phyloP scores from a whole-genome alignment of 371 early-diverging fungal species.

The Mucor mucedo region DNA sequence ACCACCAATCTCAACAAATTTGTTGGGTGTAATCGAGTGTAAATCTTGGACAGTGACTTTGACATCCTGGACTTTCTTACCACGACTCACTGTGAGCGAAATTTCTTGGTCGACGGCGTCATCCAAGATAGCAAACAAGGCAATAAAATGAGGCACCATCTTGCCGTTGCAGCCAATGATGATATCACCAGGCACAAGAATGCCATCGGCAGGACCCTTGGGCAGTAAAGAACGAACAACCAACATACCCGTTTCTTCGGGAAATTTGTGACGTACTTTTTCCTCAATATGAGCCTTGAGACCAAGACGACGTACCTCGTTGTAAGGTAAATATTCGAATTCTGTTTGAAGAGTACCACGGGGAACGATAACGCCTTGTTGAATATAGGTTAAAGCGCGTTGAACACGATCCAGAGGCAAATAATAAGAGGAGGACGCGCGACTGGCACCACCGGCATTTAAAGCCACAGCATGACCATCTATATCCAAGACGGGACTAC shows the following conservation, averaged over 20 bases:
- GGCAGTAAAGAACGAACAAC: constrained; percentile 74
- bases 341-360: constrained; percentile 84
- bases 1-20: constrained; percentile 88
- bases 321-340: constrained; percentile 69
- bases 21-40: constrained; percentile 75
- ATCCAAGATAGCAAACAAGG: constrained; percentile 73
- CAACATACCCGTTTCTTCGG: constrained; percentile 73
- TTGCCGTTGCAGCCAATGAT: constrained; percentile 66
- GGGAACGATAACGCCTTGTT: constrained; percentile 61
- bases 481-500: constrained; percentile 73
- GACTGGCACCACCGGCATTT: constrained; percentile 71
- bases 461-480: constrained; percentile 74
- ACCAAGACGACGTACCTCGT: constrained; percentile 69
- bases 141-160: constrained; percentile 73
- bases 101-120: constrained; percentile 64
- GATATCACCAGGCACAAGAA: constrained; percentile 81
- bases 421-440: constrained; percentile 65
- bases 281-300: constrained; percentile 65
- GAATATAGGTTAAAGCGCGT: constrained; percentile 62
- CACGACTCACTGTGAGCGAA: constrained; percentile 73
- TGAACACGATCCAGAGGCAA: constrained; percentile 50
- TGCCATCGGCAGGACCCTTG: constrained; percentile 69
- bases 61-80: constrained; percentile 58
- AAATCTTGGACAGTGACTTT: constrained; percentile 76
- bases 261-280: constrained; percentile 60